Percentiles rank a stretch among this genome's conserved stretches.
These are phyloP conservation scores for Macrocybe gigantea DNA, from an alignment of 768 basidiomycete genomes.

Conservation along the genomic window DNA sequence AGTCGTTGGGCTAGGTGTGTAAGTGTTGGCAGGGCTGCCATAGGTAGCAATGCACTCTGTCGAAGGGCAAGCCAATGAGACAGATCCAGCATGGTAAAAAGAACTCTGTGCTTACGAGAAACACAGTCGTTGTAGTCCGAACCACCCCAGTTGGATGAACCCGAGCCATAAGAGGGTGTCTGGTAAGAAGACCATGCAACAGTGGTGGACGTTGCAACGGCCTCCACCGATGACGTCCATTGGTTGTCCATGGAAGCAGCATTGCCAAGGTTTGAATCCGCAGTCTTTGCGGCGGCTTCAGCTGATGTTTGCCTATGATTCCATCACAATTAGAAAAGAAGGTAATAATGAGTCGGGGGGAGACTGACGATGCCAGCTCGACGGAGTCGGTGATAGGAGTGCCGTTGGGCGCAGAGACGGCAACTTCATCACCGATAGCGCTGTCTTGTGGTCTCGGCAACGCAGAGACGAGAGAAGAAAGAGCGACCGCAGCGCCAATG, in stretches of 20 bases:
- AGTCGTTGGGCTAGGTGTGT: conserved; percentile 28
- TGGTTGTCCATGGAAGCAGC: conserved; percentile 6
- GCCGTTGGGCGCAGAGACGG: conserved; percentile 44
- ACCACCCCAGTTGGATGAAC: conserved; percentile 49
- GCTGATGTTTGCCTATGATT: conserved; percentile 8
- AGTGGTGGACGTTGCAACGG: conserved; percentile 16
- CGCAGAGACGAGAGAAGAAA: conserved; percentile 47
- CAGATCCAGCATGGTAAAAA: neutral
- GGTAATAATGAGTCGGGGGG: neutral
- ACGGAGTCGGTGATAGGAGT: conserved; percentile 35
- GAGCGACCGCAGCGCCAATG: conserved; percentile 46
- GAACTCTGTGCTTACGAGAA: conserved; percentile 43
- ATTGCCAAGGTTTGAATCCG: conserved; percentile 11
- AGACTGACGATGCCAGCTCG: conserved; percentile 28
- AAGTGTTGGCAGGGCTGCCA: conserved; percentile 31
- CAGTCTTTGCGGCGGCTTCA: conserved; percentile 12
- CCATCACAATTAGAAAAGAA: neutral
- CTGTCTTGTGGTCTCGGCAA: conserved; percentile 36
- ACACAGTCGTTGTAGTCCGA: conserved; percentile 64
- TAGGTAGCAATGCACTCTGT: conserved; percentile 65
- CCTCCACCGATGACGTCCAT: conserved; percentile 5
- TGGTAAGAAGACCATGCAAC: conserved; percentile 23
- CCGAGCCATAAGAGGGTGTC: conserved; percentile 59
- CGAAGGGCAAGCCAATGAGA: conserved; percentile 1
- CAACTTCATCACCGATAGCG: conserved; percentile 25